Evolutionary conservation across 176 grass and related monocot species (phyloP).

Genomic region (Chloris gayana): DNA sequence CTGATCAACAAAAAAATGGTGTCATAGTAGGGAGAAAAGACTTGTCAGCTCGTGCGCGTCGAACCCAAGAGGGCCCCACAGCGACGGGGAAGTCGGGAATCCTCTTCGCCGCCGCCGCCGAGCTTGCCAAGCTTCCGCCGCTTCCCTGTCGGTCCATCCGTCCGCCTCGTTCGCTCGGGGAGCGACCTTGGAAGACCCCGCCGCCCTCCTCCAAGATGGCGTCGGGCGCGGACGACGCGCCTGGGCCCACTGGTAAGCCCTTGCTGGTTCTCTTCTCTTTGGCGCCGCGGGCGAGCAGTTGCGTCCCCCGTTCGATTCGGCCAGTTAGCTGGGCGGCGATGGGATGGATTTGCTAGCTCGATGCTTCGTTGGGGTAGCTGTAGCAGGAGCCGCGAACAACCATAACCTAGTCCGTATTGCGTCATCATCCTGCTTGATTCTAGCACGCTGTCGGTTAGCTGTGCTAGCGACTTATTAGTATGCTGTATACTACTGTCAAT

Average conservation of each 20-base stretch:
- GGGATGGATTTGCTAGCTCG: background rate
- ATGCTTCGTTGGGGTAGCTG: background rate
- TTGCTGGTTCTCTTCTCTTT: background rate
- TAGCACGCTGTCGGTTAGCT: background rate
- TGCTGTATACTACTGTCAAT: background rate
- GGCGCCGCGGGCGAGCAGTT: background rate
- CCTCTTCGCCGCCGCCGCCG: background rate
- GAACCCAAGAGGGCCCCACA: background rate
- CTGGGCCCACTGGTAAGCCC: conserved; percentile 7
- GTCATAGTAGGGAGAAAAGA: no score
- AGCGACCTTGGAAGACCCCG: background rate
- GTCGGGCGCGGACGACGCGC: background rate
- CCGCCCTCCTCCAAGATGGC: background rate
- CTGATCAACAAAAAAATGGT: no score
- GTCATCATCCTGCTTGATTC: background rate
- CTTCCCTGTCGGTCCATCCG: background rate
- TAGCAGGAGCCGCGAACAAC: background rate
- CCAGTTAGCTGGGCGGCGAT: background rate
- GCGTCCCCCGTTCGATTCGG: background rate
- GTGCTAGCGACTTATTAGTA: background rate
- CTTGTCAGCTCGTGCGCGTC: background rate
- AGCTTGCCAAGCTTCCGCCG: background rate
- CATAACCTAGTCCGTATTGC: background rate
- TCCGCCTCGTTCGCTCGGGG: background rate
- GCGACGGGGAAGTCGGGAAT: no score